Percentiles rank a stretch among this genome's conserved stretches.
These are phyloP conservation scores for Paracoccidioides lutzii DNA, from an alignment of 2,329 filamentous ascomycete species.

Conservation along the genomic window DNA sequence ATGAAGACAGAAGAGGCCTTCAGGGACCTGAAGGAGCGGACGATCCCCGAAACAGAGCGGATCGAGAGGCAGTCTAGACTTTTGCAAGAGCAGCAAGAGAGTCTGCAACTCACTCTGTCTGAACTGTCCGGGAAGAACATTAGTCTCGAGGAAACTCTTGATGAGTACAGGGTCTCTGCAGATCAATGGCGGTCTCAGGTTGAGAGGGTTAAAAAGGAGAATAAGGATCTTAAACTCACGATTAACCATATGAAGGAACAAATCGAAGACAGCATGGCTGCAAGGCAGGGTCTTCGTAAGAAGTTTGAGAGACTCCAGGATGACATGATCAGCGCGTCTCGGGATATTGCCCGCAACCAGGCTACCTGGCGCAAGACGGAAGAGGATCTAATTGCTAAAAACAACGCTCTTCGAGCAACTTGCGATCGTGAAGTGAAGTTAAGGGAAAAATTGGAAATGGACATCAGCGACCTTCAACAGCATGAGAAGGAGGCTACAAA, in stretches of 20 bases:
- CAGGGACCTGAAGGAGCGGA: slow-evolving; percentile 53
- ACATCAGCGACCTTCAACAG: slow-evolving; percentile 48
- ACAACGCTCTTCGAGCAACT: slow-evolving; percentile 42
- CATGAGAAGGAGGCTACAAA: slow-evolving; percentile 67
- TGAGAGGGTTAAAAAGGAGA: slow-evolving; percentile 45
- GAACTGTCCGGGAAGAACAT: slow-evolving; percentile 48
- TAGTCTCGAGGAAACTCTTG: slow-evolving; percentile 46
- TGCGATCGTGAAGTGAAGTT: slow-evolving; percentile 57
- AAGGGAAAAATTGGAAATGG: slow-evolving; percentile 46
- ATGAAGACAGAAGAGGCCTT: slow-evolving; percentile 55
- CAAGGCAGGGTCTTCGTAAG: slow-evolving; percentile 69
- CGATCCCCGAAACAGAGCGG: slow-evolving; percentile 51
- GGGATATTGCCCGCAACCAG: slow-evolving; percentile 72
- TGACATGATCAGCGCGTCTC: slow-evolving; percentile 68
- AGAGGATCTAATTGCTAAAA: slow-evolving; percentile 42
- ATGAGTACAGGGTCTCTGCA: slow-evolving; percentile 50
- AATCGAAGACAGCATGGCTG: slow-evolving; percentile 70
- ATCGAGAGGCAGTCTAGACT: slow-evolving; percentile 54
- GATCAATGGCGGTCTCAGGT: slow-evolving; percentile 48
- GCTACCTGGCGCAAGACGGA: slow-evolving; percentile 59
- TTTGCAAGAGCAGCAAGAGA: slow-evolving; percentile 54
- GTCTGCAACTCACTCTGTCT: slow-evolving; percentile 39
- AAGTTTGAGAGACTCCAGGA: slow-evolving; percentile 79
- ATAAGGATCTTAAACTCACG: slow-evolving; percentile 60
- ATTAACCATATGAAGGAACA: slow-evolving; percentile 64